phyloP scores from a whole-genome alignment of 1,284 basidiomycete species.

The Xerocomus cyaneibrunnescens region DNA sequence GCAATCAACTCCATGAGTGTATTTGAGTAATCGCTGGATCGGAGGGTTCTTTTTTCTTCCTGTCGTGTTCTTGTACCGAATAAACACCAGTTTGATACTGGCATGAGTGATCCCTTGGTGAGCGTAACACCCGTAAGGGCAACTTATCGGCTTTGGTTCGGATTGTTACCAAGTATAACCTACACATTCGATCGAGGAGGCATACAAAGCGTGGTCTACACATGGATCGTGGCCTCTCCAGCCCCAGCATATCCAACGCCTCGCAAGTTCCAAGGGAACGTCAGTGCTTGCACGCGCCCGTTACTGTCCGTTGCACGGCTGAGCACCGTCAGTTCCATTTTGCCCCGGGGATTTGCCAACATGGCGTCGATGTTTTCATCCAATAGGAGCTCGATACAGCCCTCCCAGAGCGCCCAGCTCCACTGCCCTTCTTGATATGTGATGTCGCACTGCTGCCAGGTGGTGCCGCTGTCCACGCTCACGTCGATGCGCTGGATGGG shows the following conservation, averaged over 20 bases:
- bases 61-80: no score
- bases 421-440: constrained; percentile 62
- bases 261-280: constrained; percentile 42
- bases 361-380: constrained; percentile 12
- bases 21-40: no score
- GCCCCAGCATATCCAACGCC: constrained; percentile 40
- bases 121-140: no score
- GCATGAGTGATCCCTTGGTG: no score
- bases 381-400: constrained; percentile 37
- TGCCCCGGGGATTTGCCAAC: constrained; percentile 21
- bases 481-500: constrained; percentile 53
- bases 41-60: no score
- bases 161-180: no score
- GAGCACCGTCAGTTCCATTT: constrained; percentile 26
- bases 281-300: constrained; percentile 33
- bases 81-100: no score
- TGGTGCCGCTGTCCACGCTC: constrained; percentile 49
- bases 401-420: constrained; percentile 73
- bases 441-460: constrained; percentile 52
- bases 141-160: no score
- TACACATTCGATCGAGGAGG: no score
- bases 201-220: constrained; percentile 2
- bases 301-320: constrained; percentile 38
- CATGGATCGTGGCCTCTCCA: constrained; percentile 22
- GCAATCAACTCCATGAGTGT: constrained; percentile 30